These are phyloP conservation scores for Amaranthus hypochondriacus DNA, from an alignment of 148 eudicot species.

Conservation along the genomic window DNA sequence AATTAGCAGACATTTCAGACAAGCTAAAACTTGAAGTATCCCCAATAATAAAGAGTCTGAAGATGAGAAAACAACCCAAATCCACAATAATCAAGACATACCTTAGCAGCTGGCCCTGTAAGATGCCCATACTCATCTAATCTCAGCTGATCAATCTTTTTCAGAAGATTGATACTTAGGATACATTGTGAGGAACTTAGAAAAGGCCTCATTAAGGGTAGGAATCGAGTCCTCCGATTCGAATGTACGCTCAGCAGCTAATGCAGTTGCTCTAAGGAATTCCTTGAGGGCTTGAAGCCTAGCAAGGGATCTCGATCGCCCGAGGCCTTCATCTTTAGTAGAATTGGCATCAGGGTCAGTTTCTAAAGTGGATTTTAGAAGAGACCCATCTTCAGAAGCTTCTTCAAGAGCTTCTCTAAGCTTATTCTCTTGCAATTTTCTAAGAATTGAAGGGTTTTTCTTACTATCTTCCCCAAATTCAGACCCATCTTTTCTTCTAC, in stretches of 20 bases:
- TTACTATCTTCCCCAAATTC: conserved; percentile 40
- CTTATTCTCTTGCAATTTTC: conserved; percentile 69
- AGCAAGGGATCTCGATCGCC: conserved; percentile 76
- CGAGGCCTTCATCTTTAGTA: conserved; percentile 61
- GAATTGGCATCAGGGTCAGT: conserved; percentile 41
- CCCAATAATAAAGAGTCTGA: conserved; percentile 78
- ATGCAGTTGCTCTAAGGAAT: conserved; percentile 83
- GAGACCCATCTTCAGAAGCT: conserved; percentile 95
- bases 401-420: conserved; percentile 91
- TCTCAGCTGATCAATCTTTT: conserved; percentile 84
- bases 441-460: conserved; percentile 49
- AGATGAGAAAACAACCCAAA: conserved; percentile 92
- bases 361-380: conserved; percentile 59
- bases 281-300: conserved; percentile 73
- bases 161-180: conserved; percentile 73
- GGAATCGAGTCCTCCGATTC: conserved; percentile 66
- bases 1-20: conserved; percentile 89
- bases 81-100: conserved; percentile 94
- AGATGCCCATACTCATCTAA: conserved; percentile 78
- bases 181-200: conserved; percentile 84
- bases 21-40: conserved; percentile 80
- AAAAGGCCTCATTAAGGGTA: conserved; percentile 55
- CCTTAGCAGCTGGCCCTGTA: conserved; percentile 57
- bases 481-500: conserved; percentile 63
- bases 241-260: conserved; percentile 71